Evolutionary conservation across 2,329 filamentous ascomycete genomes (phyloP), one percentile per base, ranked within the genome.

Genomic region (Beauveria varroae): DNA sequence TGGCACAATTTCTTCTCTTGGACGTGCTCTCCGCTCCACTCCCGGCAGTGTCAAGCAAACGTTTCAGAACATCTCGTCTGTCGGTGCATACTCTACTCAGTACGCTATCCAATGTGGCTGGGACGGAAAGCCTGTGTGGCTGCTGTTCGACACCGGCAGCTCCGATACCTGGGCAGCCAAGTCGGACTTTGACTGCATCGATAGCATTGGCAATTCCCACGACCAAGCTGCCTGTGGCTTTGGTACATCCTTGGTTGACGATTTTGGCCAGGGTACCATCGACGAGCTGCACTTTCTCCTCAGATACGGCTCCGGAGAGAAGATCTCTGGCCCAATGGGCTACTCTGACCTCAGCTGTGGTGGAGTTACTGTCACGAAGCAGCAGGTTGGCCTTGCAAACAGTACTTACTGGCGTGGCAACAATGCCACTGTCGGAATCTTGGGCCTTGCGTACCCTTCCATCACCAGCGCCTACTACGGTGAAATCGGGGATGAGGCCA

Each of bases 101-200:
- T 78, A 78, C 57, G 75, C 73, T 60, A 69, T 78, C 49, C 68
- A 76, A 52, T 76, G 75, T 51, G 65, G 60, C 4, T 78, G 76
- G 75, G 75, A 77, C 41, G 70, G 69, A 18, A 68, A 68, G 8
- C 71, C 72, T 0, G 65, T 76, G 34, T 76, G 73, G 71, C 67
- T 83, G 30, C 66, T 81, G 14, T 71, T 83, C 52, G 79, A 82
- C 65, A 81, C 79, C 0, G 80, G 78, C 26, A 81, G 79, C 66
- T 76, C 79, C 24, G 80, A 83, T 63, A 82, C 80, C 1, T 83
- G 80, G 80, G 73, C 76, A 2, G 74, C 74, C 40, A 70, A 71
- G 12, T 67, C 66, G 1, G 71, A 73, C 34, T 81, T 80, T 63
- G 67, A 68, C 49, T 83, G 80, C 64, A 67, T 74, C 41, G 74